Conservation (phyloP, 2,329 filamentous ascomycete genomes). For the Botryotinia narcissicola region DNA sequence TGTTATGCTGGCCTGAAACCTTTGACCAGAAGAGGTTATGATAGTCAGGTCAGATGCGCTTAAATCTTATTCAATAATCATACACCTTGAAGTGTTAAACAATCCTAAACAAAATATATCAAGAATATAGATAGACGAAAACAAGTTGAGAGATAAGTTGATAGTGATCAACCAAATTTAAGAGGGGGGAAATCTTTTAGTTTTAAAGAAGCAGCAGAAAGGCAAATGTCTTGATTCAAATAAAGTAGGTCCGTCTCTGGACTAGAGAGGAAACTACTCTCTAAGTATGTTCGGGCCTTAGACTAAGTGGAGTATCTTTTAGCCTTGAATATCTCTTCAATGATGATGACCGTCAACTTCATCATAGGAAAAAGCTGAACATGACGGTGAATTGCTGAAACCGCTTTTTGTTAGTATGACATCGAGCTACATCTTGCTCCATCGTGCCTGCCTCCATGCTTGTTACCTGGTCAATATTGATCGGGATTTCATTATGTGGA, state of each 20-base stretch:
- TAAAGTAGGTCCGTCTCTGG: background rate
- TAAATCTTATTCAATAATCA: background rate
- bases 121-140: slow-evolving; percentile 1
- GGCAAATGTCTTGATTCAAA: background rate
- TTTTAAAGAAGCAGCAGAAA: slow-evolving; percentile 7
- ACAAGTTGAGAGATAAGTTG: background rate
- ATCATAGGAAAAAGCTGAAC: background rate
- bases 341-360: background rate
- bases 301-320: background rate
- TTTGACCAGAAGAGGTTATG: slow-evolving; percentile 4
- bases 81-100: background rate
- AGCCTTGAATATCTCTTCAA: slow-evolving; percentile 2
- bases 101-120: background rate
- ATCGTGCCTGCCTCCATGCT: background rate
- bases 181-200: background rate
- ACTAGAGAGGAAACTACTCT: slow-evolving; percentile 12
- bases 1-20: background rate
- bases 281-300: background rate
- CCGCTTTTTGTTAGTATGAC: slow-evolving; percentile 7
- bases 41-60: background rate
- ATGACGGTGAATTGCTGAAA: slow-evolving; percentile 1
- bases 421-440: slow-evolving; percentile 2
- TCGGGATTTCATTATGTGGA: background rate
- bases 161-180: background rate
- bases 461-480: background rate